Evolutionary conservation across 371 early-diverging fungal genomes (phyloP), one percentile per base, ranked within the genome.

Genomic region (Mucor lusitanicus): DNA sequence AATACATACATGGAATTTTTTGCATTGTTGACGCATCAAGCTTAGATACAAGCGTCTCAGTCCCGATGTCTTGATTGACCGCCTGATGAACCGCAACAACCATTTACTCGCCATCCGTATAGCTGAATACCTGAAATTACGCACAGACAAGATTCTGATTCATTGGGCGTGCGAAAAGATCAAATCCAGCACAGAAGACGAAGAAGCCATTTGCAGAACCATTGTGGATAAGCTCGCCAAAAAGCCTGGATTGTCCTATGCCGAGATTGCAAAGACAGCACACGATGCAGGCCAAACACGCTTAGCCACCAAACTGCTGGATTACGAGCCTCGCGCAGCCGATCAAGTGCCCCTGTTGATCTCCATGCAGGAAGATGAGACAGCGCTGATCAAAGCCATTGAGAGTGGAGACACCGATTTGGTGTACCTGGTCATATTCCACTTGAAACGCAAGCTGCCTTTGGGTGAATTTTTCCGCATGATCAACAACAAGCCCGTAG

Each of bases 101-200:
- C 96, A 97, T 73, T 77, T 92, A 19, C 76, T 99, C 21, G 98
- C 97, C 0, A 77, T 95, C 23, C 85, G 90, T 15, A 85, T 97
- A 19, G 93, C 95, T 63, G 92, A 93, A 37, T 94, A 94, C 70
- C 72, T 97, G 42, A 85, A 91, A 40, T 77, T 95, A 64, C 83
- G 90, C n/a, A 82, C 87, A 0, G 95, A 95, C 65, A 85, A 88
- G 33, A 93, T 97, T 28, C 74, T 95, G 21, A 91, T 95, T 30
- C 94, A 97, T 71, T 99, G 99, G 99, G 99, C 98, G 0, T 95
- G 96, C 65, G 87, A 92, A 68, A 97, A 97, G 89, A 92, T 97
- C 67, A 94, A 92, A 71, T 77, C 86, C 0, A 91, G 95, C 0
- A 87, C 85, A 0, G 92, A 94, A 27, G 95, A 95, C 67, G 97